Evolutionary conservation across 176 grass and related monocot species (phyloP).

Genomic region (Tillandsia leiboldiana): DNA sequence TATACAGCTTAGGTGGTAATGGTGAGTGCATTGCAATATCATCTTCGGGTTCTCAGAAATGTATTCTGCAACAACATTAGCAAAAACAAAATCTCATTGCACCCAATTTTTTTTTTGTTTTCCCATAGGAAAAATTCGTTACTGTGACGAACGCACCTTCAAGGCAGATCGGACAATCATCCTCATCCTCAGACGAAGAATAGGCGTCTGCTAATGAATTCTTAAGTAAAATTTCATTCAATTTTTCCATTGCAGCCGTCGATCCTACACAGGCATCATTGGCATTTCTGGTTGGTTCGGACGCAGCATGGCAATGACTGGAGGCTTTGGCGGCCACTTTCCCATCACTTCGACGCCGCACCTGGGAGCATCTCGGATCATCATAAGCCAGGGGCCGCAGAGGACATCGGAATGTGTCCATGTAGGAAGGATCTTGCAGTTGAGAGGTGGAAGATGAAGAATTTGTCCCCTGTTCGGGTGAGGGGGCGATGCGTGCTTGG

Average conservation of each 20-base stretch:
- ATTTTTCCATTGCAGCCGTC: constrained; percentile 11
- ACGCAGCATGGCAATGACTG: constrained; percentile 23
- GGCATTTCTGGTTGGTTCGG: background rate
- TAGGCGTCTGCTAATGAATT: constrained; percentile 5
- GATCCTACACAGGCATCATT: constrained; percentile 25
- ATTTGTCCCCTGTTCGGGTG: constrained; percentile 32
- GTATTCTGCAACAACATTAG: constrained; percentile 35
- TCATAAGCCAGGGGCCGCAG: too few species aligned
- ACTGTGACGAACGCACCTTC: constrained; percentile 48
- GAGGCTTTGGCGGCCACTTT: constrained; percentile 30
- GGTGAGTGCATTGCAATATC: constrained; percentile 57
- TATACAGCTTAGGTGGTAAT: constrained; percentile 75
- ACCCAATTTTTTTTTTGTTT: background rate
- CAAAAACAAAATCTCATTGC: background rate
- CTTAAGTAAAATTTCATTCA: constrained; percentile 25
- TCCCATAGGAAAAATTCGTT: background rate
- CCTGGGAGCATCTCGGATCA: constrained; percentile 36
- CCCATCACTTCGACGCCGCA: background rate
- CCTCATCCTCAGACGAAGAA: constrained; percentile 36
- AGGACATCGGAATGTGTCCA: too few species aligned
- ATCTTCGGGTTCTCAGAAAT: constrained; percentile 46
- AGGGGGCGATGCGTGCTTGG: constrained; percentile 35
- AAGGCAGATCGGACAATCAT: constrained; percentile 71
- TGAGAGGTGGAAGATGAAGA: constrained; percentile 9
- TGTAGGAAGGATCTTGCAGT: constrained; percentile 10